These are phyloP conservation scores for Ramalina intermedia DNA, from an alignment of 495 filamentous ascomycete genomes.

Conservation along the genomic window DNA sequence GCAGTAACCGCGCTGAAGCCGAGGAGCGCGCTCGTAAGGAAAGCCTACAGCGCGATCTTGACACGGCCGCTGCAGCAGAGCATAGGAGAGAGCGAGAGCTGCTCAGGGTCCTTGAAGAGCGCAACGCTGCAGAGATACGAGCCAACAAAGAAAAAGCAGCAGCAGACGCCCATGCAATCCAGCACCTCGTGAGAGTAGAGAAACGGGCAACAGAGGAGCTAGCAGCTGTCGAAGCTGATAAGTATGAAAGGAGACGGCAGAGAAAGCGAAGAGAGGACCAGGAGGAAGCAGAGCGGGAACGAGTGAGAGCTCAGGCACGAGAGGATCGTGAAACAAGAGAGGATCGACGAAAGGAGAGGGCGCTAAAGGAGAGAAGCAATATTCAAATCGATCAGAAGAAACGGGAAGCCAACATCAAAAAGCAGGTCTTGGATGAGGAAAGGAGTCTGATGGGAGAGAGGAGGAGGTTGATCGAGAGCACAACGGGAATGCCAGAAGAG, in stretches of 20 bases:
- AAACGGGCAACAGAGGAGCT: not conserved
- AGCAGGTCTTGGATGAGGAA: not conserved
- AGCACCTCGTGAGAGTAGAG: not conserved
- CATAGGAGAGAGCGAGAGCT: conserved; percentile 1
- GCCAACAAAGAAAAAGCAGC: not conserved
- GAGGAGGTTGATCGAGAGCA: conserved; percentile 1
- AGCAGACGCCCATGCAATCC: not conserved
- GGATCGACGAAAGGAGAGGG: not conserved
- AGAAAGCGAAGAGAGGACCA: not conserved
- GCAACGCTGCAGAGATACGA: not conserved
- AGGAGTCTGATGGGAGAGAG: not conserved
- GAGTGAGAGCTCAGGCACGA: not conserved
- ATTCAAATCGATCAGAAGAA: not conserved
- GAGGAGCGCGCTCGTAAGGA: conserved; percentile 4
- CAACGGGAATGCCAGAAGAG: not conserved
- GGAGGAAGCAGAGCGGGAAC: not conserved
- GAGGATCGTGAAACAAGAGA: not conserved
- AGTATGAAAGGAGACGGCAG: not conserved
- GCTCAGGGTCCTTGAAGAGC: not conserved
- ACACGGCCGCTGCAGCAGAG: conserved; percentile 2
- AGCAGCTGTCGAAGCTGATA: conserved; percentile 1
- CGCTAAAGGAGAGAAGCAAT: not conserved
- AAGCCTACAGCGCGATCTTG: not conserved
- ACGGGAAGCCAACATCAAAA: not conserved
- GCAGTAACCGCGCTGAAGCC: conserved; percentile 1